phyloP scores from a whole-genome alignment of 306 rosid genomes.

The Hippophae rhamnoides region DNA sequence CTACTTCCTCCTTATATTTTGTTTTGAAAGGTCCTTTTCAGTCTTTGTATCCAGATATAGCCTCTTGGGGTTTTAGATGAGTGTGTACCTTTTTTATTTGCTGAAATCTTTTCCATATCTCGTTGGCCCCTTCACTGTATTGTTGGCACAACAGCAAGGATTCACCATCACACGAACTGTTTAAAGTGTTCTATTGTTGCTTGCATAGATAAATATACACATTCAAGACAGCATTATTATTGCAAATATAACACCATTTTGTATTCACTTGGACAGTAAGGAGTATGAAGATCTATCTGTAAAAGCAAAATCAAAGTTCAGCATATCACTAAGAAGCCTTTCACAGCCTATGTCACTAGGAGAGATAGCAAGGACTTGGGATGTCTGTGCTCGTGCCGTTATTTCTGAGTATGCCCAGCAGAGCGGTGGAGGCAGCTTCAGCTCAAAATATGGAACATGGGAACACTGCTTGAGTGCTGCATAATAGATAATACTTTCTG shows the following conservation, averaged over 20 bases:
- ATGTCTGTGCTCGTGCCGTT: slow-evolving; percentile 60
- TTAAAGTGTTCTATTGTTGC: no score
- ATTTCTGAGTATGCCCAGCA: slow-evolving; percentile 74
- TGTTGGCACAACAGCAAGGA: no score
- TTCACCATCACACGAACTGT: no score
- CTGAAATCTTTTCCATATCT: no score
- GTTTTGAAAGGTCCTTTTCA: no score
- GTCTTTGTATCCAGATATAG: no score
- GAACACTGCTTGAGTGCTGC: slow-evolving; percentile 54
- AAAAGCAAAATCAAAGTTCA: slow-evolving; percentile 69
- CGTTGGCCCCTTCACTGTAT: no score
- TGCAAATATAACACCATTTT: not conserved
- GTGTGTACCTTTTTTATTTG: no score
- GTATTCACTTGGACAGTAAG: slow-evolving; percentile 35
- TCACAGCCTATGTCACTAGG: slow-evolving; percentile 75
- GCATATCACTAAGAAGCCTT: slow-evolving; percentile 61
- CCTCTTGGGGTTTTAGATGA: no score
- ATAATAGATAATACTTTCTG: slow-evolving; percentile 10
- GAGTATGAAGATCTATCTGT: slow-evolving; percentile 72
- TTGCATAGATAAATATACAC: no score
- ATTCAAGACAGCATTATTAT: no score
- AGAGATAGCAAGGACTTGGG: slow-evolving; percentile 82
- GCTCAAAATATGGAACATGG: slow-evolving; percentile 87
- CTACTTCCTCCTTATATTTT: no score
- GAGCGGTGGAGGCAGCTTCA: slow-evolving; percentile 88